Percentiles rank a stretch among this genome's conserved stretches.
phyloP scores from a whole-genome alignment of 352 stramenopile species.

The Globisporangium solare region DNA sequence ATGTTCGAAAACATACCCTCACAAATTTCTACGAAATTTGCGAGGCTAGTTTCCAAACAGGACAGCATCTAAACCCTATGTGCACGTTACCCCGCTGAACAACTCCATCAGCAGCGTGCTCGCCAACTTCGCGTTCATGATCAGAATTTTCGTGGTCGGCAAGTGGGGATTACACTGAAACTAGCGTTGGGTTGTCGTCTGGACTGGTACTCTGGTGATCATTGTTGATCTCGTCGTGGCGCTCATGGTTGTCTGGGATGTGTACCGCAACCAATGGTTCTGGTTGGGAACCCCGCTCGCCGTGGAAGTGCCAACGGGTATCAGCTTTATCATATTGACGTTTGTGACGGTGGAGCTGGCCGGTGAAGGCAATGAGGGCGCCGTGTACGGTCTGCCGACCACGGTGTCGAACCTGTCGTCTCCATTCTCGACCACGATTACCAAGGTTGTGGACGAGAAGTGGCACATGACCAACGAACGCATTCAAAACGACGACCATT shows the following conservation, averaged over 20 bases:
- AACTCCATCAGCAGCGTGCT: constrained; percentile 29
- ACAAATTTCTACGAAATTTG: no score
- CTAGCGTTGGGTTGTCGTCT: no score
- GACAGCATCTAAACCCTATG: no score
- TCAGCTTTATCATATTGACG: constrained; percentile 38
- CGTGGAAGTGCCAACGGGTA: constrained; percentile 28
- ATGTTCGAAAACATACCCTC: no score
- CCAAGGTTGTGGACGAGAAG: constrained; percentile 24
- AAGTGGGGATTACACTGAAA: no score
- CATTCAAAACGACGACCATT: constrained; percentile 32
- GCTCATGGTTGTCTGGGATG: constrained; percentile 28
- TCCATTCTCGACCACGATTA: constrained; percentile 33
- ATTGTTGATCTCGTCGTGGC: no score
- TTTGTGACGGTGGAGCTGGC: constrained; percentile 45
- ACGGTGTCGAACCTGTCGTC: constrained; percentile 38
- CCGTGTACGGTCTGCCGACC: constrained; percentile 35
- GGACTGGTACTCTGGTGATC: no score
- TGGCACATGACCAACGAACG: constrained; percentile 37
- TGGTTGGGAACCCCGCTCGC: constrained; percentile 31
- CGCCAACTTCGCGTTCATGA: constrained; percentile 6
- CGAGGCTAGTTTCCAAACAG: no score
- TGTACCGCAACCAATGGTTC: constrained; percentile 44
- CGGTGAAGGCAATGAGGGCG: constrained; percentile 38
- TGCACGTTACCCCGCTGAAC: constrained; percentile 30
- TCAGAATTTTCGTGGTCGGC: constrained; percentile 10